Evolutionary conservation across 2,329 filamentous ascomycete species (phyloP).

Genomic region (Tolypocladium tropicale): DNA sequence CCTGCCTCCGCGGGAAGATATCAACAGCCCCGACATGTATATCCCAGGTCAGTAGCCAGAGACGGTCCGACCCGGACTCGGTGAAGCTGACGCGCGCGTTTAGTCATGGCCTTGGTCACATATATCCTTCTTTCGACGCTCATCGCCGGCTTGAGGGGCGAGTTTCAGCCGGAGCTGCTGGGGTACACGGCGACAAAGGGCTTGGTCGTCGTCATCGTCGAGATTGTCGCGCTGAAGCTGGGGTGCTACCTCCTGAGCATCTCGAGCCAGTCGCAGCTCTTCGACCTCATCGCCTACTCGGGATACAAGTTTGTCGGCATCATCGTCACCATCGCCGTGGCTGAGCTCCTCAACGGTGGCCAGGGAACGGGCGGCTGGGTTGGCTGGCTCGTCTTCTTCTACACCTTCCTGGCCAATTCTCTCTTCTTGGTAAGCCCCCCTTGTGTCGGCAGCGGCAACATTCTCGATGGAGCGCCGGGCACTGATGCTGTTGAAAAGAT

Average conservation of each 20-base stretch:
- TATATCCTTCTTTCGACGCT: conserved; percentile 93
- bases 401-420: conserved; percentile 88
- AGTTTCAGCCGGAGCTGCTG: conserved; percentile 89
- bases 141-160: conserved; percentile 77
- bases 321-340: conserved; percentile 74
- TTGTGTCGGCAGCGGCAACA: neutral
- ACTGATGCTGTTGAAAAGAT: conserved; percentile 44
- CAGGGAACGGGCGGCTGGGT: conserved; percentile 79
- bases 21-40: conserved; percentile 99
- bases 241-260: conserved; percentile 92
- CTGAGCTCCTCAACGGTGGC: conserved; percentile 67
- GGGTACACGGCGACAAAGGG: conserved; percentile 82
- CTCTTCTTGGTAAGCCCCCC: conserved; percentile 75
- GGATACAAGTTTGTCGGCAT: conserved; percentile 99
- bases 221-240: conserved; percentile 83
- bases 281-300: conserved; percentile 90
- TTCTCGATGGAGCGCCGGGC: conserved; percentile 6
- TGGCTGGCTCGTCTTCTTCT: conserved; percentile 80
- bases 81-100: conserved; percentile 11
- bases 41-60: conserved; percentile 52
- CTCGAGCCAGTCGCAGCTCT: conserved; percentile 83
- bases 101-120: conserved; percentile 90
- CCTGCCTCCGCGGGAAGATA: conserved; percentile 83
- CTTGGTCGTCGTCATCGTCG: conserved; percentile 71
- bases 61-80: too few species aligned